Base-by-base conservation (phyloP, 352 stramenopile species). In the Peronosclerospora sorghi region DNA sequence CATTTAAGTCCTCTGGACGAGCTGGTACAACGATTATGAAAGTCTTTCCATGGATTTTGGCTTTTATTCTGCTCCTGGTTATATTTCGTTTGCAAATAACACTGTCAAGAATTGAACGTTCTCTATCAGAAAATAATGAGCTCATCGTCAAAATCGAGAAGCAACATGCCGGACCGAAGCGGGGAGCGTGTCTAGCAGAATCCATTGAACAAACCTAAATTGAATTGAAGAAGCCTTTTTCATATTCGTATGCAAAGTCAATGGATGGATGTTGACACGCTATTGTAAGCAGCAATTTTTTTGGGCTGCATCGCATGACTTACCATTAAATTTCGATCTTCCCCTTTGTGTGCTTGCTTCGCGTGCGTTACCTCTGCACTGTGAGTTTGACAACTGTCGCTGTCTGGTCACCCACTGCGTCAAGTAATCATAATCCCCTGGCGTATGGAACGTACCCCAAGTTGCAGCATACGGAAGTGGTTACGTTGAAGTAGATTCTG, bases 11-110 rank as follows among this genome's bases (percentile, higher is more conserved):
- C 20, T 34, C 35, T 28, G 30, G 27, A 37, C 24, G 15, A 41
- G 44, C 14, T 28, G 46, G 49, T n/a, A 35, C 58, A 41, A 50
- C 49, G 0, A 42, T 39, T 6, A 57, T 68, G 17, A 72, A 68
- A 52, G 54, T 80, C n/a, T 76, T 88, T 30, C 71, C 73, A 35
- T 88, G 70, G 71, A 41, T 88, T 23, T 32, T 88, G 26, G 62
- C 86, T 20, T 46, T 86, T 14, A 45, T 80, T 28, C 32, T 88
- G 15, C 32, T 85, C 26, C 59, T 78, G 35, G 47, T 85, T n/a
- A 59, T 86, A 1, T 48, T 83, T 24, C 62, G 61, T 18, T 48
- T 89, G 26, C 69, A 85, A 48, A 51, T 51, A 45, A 72, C 72
- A 23, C 48, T 89, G 29, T 59, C 56, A n/a, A 78, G 50, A 8